phyloP scores from a whole-genome alignment of 805 yeast genomes.

The Priceomyces castillae region DNA sequence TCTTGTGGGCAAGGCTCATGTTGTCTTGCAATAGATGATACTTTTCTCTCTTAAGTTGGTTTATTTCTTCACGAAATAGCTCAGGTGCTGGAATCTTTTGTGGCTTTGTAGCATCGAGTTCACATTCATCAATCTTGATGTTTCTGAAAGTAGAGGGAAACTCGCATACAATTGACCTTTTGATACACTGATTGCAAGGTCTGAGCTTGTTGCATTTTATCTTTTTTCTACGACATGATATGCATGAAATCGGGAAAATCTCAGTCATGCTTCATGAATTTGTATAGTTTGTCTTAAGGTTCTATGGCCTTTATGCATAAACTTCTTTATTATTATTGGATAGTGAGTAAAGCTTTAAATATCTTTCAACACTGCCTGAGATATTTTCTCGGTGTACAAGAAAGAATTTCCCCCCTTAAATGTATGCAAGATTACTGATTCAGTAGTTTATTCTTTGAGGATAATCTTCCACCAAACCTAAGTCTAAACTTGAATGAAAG shows the following conservation, averaged over 20 bases:
- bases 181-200: slow-evolving; percentile 43
- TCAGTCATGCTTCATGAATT: slow-evolving; percentile 16
- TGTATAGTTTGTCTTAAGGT: too few species aligned
- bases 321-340: too few species aligned
- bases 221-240: slow-evolving; percentile 36
- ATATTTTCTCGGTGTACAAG: too few species aligned
- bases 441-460: too few species aligned
- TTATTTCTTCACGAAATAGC: slow-evolving; percentile 15
- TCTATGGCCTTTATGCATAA: too few species aligned
- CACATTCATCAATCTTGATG: slow-evolving; percentile 30
- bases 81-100: background rate
- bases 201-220: slow-evolving; percentile 32
- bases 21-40: slow-evolving; percentile 18
- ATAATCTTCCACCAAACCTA: too few species aligned
- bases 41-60: slow-evolving; percentile 20
- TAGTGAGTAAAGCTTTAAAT: too few species aligned
- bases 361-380: too few species aligned
- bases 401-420: too few species aligned
- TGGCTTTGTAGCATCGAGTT: slow-evolving; percentile 6
- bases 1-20: slow-evolving; percentile 14
- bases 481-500: too few species aligned
- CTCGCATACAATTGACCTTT: slow-evolving; percentile 37
- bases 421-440: too few species aligned
- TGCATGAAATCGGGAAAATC: slow-evolving; percentile 32
- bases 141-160: slow-evolving; percentile 49